A percentile compares a stretch with the other conserved stretches of the same genome.
Evolutionary conservation across 257 asterid genomes (phyloP).

Genomic region (Rubia yunnanensis): DNA sequence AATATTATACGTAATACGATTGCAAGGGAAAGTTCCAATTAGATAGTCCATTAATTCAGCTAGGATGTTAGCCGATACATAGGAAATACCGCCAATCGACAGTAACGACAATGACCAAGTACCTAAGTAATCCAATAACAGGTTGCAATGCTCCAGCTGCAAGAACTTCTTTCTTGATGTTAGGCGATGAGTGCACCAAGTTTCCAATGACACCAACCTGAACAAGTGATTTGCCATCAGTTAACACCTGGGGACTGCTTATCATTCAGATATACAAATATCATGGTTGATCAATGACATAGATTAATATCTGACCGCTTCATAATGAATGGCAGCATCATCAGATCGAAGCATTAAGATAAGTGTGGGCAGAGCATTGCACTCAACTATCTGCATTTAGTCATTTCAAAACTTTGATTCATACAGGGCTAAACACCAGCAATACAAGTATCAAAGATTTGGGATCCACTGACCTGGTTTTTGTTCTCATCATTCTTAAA

Average conservation of each 20-base stretch:
- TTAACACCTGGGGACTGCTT: background rate
- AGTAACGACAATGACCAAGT: slow-evolving; percentile 6
- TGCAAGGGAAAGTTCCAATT: background rate
- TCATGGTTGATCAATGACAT: slow-evolving; percentile 2
- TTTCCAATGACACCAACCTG: slow-evolving; percentile 99
- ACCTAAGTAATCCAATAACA: slow-evolving; percentile 95
- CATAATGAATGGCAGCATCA: slow-evolving; percentile 93
- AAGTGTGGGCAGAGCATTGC: slow-evolving; percentile 93
- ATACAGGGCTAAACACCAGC: background rate
- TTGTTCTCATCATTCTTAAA: slow-evolving; percentile 95
- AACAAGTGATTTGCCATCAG: slow-evolving; percentile 17
- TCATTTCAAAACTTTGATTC: slow-evolving; percentile 9
- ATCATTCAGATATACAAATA: slow-evolving; percentile 7
- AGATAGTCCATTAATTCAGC: background rate
- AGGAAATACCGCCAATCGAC: background rate
- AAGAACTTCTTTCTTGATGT: slow-evolving; percentile 93
- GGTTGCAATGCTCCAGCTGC: slow-evolving; percentile 98
- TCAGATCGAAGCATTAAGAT: slow-evolving; percentile 92
- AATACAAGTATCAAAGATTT: background rate
- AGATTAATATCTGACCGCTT: slow-evolving; percentile 62
- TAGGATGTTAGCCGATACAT: background rate
- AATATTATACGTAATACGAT: slow-evolving; percentile 4
- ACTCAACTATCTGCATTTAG: slow-evolving; percentile 80
- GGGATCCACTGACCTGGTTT: slow-evolving; percentile 54
- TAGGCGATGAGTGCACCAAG: slow-evolving; percentile 95